Evolutionary conservation across 1,284 basidiomycete species (phyloP).

Genomic region (Ceratobasidium sp.): DNA sequence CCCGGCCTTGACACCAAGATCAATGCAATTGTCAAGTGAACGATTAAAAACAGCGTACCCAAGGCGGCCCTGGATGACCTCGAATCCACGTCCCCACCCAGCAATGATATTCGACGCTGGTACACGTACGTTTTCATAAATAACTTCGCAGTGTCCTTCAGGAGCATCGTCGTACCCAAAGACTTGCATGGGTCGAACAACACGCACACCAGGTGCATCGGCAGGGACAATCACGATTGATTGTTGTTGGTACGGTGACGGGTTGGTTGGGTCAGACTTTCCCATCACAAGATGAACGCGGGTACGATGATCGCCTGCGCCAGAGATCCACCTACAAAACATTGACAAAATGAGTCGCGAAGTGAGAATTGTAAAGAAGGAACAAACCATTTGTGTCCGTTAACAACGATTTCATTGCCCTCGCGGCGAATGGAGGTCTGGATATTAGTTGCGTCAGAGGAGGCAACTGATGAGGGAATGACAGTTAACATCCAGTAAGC

Average conservation of each 20-base stretch:
- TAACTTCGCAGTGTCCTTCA: slow-evolving; percentile 94
- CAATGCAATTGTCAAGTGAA: slow-evolving; percentile 30
- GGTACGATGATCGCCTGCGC: slow-evolving; percentile 92
- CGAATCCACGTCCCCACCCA: slow-evolving; percentile 94
- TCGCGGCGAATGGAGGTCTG: slow-evolving; percentile 86
- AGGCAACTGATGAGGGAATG: slow-evolving; percentile 76
- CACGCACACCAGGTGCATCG: slow-evolving; percentile 84
- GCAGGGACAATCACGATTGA: slow-evolving; percentile 93
- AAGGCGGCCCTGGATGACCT: slow-evolving; percentile 97
- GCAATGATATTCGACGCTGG: slow-evolving; percentile 84
- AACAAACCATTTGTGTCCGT: slow-evolving; percentile 93
- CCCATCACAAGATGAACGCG: slow-evolving; percentile 93
- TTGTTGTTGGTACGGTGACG: slow-evolving; percentile 81
- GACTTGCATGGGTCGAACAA: slow-evolving; percentile 91
- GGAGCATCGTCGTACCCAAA: slow-evolving; percentile 95
- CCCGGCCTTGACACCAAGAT: slow-evolving; percentile 70
- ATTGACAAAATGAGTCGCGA: slow-evolving; percentile 13
- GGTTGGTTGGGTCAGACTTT: slow-evolving; percentile 81
- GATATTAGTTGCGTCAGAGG: slow-evolving; percentile 96
- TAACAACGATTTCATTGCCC: slow-evolving; percentile 90
- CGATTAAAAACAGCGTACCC: slow-evolving; percentile 62
- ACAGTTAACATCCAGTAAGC: neutral
- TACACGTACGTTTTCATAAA: slow-evolving; percentile 93
- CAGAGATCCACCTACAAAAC: slow-evolving; percentile 86
- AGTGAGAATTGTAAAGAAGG: slow-evolving; percentile 12